Evolutionary conservation across 495 filamentous ascomycete genomes (phyloP).

Genomic region (Jackrogersella minutella): DNA sequence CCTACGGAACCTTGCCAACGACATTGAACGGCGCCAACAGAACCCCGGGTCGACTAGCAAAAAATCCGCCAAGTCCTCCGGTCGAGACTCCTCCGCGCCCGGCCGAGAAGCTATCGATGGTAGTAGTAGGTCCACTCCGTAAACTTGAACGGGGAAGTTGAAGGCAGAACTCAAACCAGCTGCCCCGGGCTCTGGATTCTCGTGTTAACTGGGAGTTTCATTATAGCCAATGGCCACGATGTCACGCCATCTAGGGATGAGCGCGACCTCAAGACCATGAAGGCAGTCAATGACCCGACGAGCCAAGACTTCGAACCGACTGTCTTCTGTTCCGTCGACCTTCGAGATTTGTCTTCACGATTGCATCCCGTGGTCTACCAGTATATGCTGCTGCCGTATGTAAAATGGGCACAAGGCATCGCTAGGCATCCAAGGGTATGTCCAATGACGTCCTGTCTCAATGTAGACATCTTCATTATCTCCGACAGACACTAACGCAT

Average conservation of each 20-base stretch:
- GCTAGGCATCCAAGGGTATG: slow-evolving; percentile 58
- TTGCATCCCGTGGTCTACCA: slow-evolving; percentile 49
- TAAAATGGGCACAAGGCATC: slow-evolving; percentile 59
- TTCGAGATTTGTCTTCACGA: slow-evolving; percentile 40
- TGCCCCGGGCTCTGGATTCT: slow-evolving; percentile 2
- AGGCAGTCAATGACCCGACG: slow-evolving; percentile 61
- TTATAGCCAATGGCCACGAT: slow-evolving; percentile 14
- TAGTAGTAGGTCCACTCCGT: slow-evolving; percentile 27
- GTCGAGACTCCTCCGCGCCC: slow-evolving; percentile 11
- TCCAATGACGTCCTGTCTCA: neutral
- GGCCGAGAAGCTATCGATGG: slow-evolving; percentile 31
- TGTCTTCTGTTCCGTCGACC: slow-evolving; percentile 51
- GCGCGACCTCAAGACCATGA: slow-evolving; percentile 51
- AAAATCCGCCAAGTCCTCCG: slow-evolving; percentile 9
- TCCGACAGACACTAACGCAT: slow-evolving; percentile 12
- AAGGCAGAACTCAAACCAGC: slow-evolving; percentile 15
- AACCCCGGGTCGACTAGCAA: slow-evolving; percentile 8
- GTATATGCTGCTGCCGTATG: slow-evolving; percentile 64
- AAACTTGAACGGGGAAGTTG: slow-evolving; percentile 17
- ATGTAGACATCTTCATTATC: neutral
- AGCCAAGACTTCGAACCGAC: slow-evolving; percentile 48
- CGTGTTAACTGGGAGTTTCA: slow-evolving; percentile 26
- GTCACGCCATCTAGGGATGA: slow-evolving; percentile 30
- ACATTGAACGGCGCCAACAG: slow-evolving; percentile 38
- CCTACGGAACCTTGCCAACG: slow-evolving; percentile 55